phyloP scores from a whole-genome alignment of 2,329 filamentous ascomycete genomes.

The Phoma sp. region DNA sequence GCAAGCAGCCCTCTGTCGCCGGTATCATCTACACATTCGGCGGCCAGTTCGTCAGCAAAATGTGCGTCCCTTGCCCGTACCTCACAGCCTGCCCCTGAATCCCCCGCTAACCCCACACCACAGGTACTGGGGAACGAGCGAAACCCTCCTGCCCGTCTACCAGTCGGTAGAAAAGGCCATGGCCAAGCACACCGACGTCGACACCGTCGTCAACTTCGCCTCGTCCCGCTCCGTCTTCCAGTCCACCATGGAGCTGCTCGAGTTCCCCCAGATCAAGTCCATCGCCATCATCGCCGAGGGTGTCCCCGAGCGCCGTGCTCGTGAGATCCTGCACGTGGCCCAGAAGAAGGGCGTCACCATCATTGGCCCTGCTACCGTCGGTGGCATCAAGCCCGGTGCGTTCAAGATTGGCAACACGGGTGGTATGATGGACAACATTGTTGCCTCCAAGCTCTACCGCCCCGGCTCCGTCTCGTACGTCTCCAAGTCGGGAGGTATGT shows the following conservation, averaged over 20 bases:
- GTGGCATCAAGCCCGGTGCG: slow-evolving; percentile 98
- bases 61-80: slow-evolving; percentile 60
- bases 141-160: slow-evolving; percentile 98
- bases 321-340: slow-evolving; percentile 95
- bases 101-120: slow-evolving; percentile 24
- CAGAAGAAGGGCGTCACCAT: slow-evolving; percentile 99
- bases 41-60: slow-evolving; percentile 99
- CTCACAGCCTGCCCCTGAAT: not conserved
- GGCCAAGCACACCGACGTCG: slow-evolving; percentile 94
- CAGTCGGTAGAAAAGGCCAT: slow-evolving; percentile 92
- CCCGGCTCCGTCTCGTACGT: slow-evolving; percentile 98
- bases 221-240: slow-evolving; percentile 98
- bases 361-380: slow-evolving; percentile 96
- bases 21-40: slow-evolving; percentile 99
- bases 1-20: slow-evolving; percentile 91
- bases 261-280: slow-evolving; percentile 94
- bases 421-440: slow-evolving; percentile 99
- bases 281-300: slow-evolving; percentile 99
- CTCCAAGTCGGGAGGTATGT: slow-evolving; percentile 99
- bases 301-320: slow-evolving; percentile 96
- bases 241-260: slow-evolving; percentile 98
- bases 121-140: slow-evolving; percentile 98
- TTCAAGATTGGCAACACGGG: slow-evolving; percentile 99
- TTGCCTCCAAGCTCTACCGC: slow-evolving; percentile 99
- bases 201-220: slow-evolving; percentile 99